Evolutionary conservation across 306 rosid genomes (phyloP).

Genomic region (Macrotyloma uniflorum): DNA sequence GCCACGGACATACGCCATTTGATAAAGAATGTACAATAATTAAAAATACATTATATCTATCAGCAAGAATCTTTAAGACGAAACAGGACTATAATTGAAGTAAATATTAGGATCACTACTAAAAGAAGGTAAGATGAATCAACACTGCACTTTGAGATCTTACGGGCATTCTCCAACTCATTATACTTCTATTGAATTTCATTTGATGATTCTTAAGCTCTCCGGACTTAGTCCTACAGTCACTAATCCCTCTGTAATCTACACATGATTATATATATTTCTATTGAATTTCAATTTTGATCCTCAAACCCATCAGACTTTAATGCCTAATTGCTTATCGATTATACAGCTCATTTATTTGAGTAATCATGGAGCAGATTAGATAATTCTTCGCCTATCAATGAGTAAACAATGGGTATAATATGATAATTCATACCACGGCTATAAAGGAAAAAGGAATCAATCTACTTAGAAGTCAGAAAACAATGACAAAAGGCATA

Average conservation of each 20-base stretch:
- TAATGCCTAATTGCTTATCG: not conserved
- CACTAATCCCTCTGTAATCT: slow-evolving; percentile 10
- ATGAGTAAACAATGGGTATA: not conserved
- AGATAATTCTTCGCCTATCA: not conserved
- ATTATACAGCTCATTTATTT: not conserved
- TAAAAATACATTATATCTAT: not conserved
- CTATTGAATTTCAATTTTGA: slow-evolving; percentile 21
- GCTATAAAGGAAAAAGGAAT: slow-evolving; percentile 48
- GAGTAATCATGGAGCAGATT: slow-evolving; percentile 3
- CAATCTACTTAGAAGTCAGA: slow-evolving; percentile 16
- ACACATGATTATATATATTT: slow-evolving; percentile 6
- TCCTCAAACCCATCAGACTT: not conserved
- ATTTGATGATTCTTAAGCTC: slow-evolving; percentile 10
- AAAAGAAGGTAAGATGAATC: not conserved
- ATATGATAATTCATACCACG: slow-evolving; percentile 49
- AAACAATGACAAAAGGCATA: not conserved
- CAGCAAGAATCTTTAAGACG: slow-evolving; percentile 16
- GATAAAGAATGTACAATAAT: not conserved
- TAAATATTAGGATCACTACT: slow-evolving; percentile 12
- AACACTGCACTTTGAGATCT: not conserved
- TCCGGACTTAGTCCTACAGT: slow-evolving; percentile 1
- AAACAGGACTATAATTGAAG: not conserved
- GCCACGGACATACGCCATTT: not conserved
- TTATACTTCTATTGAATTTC: slow-evolving; percentile 24
- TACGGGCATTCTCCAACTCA: slow-evolving; percentile 3